A percentile compares a stretch with the other conserved stretches of the same genome.
Evolutionary conservation across 176 grass and related monocot genomes (phyloP).

Genomic region (Tuctoria greenei): DNA sequence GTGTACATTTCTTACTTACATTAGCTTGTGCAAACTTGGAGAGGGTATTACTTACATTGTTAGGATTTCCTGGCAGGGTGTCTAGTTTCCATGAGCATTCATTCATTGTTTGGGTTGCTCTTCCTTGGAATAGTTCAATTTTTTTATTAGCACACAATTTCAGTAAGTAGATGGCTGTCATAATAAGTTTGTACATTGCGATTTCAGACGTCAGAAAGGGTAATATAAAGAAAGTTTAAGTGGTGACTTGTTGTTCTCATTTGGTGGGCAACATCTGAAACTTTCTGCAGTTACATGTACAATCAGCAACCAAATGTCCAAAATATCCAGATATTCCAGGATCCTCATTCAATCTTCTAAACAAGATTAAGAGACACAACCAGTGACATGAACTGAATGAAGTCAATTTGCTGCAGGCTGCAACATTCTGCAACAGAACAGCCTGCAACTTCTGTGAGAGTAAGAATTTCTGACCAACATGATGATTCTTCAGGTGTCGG

Average conservation of each 20-base stretch:
- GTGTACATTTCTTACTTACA: constrained; percentile 68
- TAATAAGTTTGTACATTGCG: constrained; percentile 46
- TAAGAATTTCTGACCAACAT: background rate
- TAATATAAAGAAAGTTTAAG: constrained; percentile 46
- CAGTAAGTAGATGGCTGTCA: constrained; percentile 37
- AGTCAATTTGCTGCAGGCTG: background rate
- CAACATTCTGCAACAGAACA: background rate
- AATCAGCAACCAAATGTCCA: background rate
- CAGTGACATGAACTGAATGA: background rate
- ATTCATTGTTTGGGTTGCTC: constrained; percentile 40
- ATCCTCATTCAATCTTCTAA: background rate
- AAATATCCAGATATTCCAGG: background rate
- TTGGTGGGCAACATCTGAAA: background rate
- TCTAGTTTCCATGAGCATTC: constrained; percentile 33
- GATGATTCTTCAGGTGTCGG: background rate
- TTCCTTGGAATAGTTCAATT: constrained; percentile 36
- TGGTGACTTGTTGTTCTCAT: constrained; percentile 17
- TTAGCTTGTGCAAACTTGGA: constrained; percentile 21
- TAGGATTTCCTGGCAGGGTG: constrained; percentile 45
- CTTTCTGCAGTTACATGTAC: background rate
- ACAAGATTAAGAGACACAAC: background rate
- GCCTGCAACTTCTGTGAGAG: background rate
- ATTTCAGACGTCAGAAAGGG: constrained; percentile 42
- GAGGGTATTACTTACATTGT: constrained; percentile 56
- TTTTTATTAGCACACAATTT: constrained; percentile 42